Evolutionary conservation across 768 basidiomycete species (phyloP), one percentile per base, ranked within the genome.

Genomic region (Pleurotus tuber-regium): DNA sequence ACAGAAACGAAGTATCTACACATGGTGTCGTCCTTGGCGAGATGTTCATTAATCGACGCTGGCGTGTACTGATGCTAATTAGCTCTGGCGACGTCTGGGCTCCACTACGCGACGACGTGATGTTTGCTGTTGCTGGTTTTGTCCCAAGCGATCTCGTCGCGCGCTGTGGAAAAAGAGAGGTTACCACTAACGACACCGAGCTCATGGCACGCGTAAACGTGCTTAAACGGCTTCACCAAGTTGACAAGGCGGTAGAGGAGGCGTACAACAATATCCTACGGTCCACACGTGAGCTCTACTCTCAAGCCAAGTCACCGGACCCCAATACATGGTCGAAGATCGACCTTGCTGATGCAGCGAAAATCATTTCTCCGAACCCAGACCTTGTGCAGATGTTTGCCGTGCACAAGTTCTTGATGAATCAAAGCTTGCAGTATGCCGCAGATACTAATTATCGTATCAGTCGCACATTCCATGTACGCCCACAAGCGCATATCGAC

Each of bases 341-440:
- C 26, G 83, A 85, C 0, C 66, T 86, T 19, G 52, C 68, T 2
- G 71, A 86, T 48, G 83, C 81, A 10, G 78, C 80, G 4, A 53
- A 69, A 23, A 61, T 79, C 29, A 55, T 86, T 19, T 63, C 68
- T 19, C 57, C 59, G 10, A 62, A 66, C 4, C 67, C 73, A n/a
- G 61, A 62, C 1, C 59, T 66, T 25, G 61, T 67, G 50, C 57
- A 64, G 30, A 65, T 71, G 9, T 72, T 80, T 47, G 76, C 74
- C n/a, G 64, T 82, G 0, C 89, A 94, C 66, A 80, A 80, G 53
- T 77, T 78, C 56, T 69, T 94, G 56, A 82, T 91, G 77, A 63
- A 70, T 5, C 61, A 76, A 16, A 60, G 79, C 2, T 39, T 70
- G 7, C 67, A 78, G 29, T 95, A 84, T 57, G 62, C 83, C 14